Evolutionary conservation across 345 rosid genomes (phyloP), one percentile per base, ranked within the genome.

Genomic region (Reutealis trisperma): DNA sequence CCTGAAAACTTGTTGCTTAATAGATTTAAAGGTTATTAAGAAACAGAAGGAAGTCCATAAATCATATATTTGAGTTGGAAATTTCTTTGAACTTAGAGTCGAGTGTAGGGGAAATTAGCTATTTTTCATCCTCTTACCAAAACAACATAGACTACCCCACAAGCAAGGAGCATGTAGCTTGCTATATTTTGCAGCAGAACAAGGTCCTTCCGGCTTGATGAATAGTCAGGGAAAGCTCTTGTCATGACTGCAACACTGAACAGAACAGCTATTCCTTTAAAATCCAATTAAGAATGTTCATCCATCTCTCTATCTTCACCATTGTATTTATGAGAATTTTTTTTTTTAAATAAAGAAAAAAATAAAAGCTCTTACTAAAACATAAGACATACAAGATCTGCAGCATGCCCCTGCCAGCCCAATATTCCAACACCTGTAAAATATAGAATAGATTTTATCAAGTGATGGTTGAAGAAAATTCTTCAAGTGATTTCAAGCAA

Each of bases 391-490:
- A 96, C 99, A 93, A 96, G 84, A 96, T 96, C 82, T 96, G 98
- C 86, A 96, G 97, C 99, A 93, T 93, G 70, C 98, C 97, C 89
- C 99, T 88, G 6, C 96, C 97, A 85, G 78, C 96, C 96, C 98
- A 96, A 77, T 76, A 96, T 75, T 96, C 97, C 87, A 96, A 82
- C 30, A 93, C 85, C 99, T 96, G 89, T 78, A 82, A 74, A 60
- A 60, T 42, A 32, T 52, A 78, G 24, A 32, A 63, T 37, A 42
- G 8, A 54, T 22, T 7, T 15, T 19, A 42, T 25, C 24, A 41
- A 70, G 11, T 6, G 5, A 34, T 34, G 37, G 3, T 34, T 34
- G 37, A 4, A 18, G 55, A 24, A 41, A 42, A 7, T 30, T 18
- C 45, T 22, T 1, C 21, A 12, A 13, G 16, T 25, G 32, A 55